Evolutionary conservation across 306 rosid species (phyloP).

Genomic region (Astragalus glycyphyllos): DNA sequence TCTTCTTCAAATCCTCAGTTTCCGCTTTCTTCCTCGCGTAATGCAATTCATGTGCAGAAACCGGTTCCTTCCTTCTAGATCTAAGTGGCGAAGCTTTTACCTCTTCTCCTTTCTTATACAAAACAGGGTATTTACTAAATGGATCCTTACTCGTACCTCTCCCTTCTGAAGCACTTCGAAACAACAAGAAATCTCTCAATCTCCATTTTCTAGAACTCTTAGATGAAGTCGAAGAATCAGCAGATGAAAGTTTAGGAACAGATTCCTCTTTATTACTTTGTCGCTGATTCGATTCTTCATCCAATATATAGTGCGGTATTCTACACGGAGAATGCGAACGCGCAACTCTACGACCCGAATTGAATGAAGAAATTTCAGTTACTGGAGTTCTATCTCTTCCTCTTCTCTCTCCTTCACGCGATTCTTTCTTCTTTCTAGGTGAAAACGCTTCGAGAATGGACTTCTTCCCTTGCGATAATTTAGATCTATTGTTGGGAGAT

Average conservation of each 20-base stretch:
- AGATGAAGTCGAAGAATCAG: slow-evolving; percentile 28
- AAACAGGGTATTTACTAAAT: slow-evolving; percentile 53
- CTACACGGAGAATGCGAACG: slow-evolving; percentile 80
- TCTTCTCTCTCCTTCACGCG: slow-evolving; percentile 44
- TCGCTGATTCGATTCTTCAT: slow-evolving; percentile 43
- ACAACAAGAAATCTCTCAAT: slow-evolving; percentile 70
- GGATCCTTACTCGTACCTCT: slow-evolving; percentile 72
- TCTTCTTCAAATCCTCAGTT: slow-evolving; percentile 79
- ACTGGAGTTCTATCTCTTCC: slow-evolving; percentile 60
- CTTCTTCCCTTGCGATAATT: slow-evolving; percentile 45
- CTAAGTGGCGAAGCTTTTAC: slow-evolving; percentile 48
- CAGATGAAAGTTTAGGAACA: not conserved
- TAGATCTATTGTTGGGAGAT: slow-evolving; percentile 33
- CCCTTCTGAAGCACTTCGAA: slow-evolving; percentile 94
- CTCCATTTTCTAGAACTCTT: slow-evolving; percentile 79
- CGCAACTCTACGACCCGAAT: slow-evolving; percentile 55
- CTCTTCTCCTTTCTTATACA: slow-evolving; percentile 52
- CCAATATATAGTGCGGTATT: slow-evolving; percentile 52
- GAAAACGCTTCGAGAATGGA: slow-evolving; percentile 48
- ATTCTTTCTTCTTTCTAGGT: slow-evolving; percentile 42
- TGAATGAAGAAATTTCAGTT: slow-evolving; percentile 33
- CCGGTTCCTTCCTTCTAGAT: slow-evolving; percentile 51
- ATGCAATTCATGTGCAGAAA: slow-evolving; percentile 80
- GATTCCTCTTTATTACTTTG: slow-evolving; percentile 36
- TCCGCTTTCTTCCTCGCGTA: slow-evolving; percentile 74